Evolutionary conservation across 116 monocot genomes (phyloP), one percentile per base, ranked within the genome.

Genomic region (Thalassia testudinum): DNA sequence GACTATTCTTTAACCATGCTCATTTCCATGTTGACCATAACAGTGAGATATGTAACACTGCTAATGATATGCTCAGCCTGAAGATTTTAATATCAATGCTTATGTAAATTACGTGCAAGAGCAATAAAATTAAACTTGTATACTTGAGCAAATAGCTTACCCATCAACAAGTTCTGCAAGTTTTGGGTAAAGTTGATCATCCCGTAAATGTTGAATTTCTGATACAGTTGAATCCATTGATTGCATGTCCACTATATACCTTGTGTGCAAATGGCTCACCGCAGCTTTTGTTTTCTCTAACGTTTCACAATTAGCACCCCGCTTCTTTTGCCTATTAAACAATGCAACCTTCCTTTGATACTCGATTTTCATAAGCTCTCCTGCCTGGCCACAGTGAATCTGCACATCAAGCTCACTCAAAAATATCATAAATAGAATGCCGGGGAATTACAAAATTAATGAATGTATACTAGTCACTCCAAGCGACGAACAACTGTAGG

Each of bases 211-310:
- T 30, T 88, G 79, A 52, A 95, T 95, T 70, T 95, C 95, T 29
- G 88, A 74, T 1, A 95, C 81, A 15, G 95, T 88, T 21, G 88
- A 88, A 62, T 95, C 88, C 88, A 82, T 76, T 6, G 88, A 95
- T 53, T 95, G 93, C 84, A 95, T 84, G 37, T 95, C 93, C 54
- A 95, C 93, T 50, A 95, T 79, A 72, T 85, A 95, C 58, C 85
- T 73, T 48, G 95, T 95, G 52, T 88, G 88, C 58, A 88, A 68
- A 72, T 95, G 88, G 68, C 85, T 88, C 12, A 95, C 95, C 28
- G 74, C 75, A 50, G 95, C 84, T 72, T 95, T 95, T 25, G 82
- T 88, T 70, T 67, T 88, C 54, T 85, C 88, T 51, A 95, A 57
- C 50, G 81, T 38, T 64, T 88, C 88, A 38, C 72, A 52, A 60